Base-by-base conservation (phyloP, 495 filamentous ascomycete species). In the Aspergillus kassunensis region DNA sequence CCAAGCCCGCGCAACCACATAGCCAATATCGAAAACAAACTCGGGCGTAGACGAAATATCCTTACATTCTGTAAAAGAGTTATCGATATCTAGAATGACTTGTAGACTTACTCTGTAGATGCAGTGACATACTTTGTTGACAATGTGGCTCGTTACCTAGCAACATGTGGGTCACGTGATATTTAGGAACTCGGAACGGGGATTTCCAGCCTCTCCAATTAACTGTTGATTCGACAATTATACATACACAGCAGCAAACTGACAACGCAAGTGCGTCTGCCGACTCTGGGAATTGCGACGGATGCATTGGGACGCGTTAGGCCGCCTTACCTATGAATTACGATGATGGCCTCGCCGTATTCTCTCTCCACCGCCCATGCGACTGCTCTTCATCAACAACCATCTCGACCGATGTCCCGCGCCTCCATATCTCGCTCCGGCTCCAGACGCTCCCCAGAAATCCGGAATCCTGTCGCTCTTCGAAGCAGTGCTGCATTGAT, bases 281-380 rank as follows among this genome's bases (percentile, higher is more conserved):
- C 20, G 13, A 58, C 57, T 34, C 49, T 48, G 13, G 51, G 37
- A 23, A 20, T 35, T 46, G 47, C 27, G 35, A 56, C 49, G 36
- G 59, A 58, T 50, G 52, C 49, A 50, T 44, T 37, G 40, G 51
- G 53, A 56, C 48, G 51, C 50, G 55, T 59, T 51, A 31, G 56
- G 54, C 46, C 36, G 55, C 34, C 40, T 53, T 48, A 18, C 40
- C 49, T 41, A 46, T 53, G 49, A 58, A 41, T 55, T 46, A 43
- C 45, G 49, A 65, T 61, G 41, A 73, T 72, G 67, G 65, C 68
- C 44, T 74, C 70, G 19, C 67, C 70, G 34, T 67, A 67, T 56
- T 68, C 65, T 31, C 57, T 67, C 23, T 68, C 67, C 24, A 61
- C 72, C 35, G 64, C 68, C 43, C 66, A 75, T 62, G 58, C 64